These are phyloP conservation scores for Globisporangium viniferum DNA, from an alignment of 352 stramenopile genomes.

Conservation along the genomic window DNA sequence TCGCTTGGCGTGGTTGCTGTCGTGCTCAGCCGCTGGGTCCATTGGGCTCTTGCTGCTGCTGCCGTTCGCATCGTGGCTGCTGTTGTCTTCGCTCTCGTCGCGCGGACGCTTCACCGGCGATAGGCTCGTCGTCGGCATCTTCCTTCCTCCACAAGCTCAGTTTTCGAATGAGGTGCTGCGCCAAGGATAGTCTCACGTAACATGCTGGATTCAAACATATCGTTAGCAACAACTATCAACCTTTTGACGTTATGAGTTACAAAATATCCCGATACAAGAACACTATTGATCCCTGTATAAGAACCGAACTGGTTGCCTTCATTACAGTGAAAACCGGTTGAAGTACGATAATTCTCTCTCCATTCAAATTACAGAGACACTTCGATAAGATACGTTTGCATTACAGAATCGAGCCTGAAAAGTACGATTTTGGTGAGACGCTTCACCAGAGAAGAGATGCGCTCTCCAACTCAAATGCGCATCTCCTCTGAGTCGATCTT, in stretches of 20 bases:
- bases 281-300: too few species aligned
- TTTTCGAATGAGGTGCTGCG: background rate
- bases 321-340: background rate
- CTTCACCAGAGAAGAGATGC: background rate
- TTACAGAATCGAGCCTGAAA: background rate
- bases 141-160: constrained; percentile 5
- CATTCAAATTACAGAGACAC: background rate
- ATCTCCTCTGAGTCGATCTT: background rate
- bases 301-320: too few species aligned
- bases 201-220: background rate
- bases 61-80: background rate
- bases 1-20: constrained; percentile 10
- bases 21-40: background rate
- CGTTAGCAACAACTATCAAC: background rate
- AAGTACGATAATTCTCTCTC: background rate
- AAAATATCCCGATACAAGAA: too few species aligned
- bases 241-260: background rate
- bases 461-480: background rate
- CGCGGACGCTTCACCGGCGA: constrained; percentile 15
- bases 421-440: background rate
- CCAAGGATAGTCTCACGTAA: background rate
- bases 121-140: constrained; percentile 12
- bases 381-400: background rate
- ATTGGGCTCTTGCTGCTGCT: background rate
- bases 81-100: background rate